These are phyloP conservation scores for Ascochyta lentis DNA, from an alignment of 2,329 filamentous ascomycete genomes.

Conservation along the genomic window DNA sequence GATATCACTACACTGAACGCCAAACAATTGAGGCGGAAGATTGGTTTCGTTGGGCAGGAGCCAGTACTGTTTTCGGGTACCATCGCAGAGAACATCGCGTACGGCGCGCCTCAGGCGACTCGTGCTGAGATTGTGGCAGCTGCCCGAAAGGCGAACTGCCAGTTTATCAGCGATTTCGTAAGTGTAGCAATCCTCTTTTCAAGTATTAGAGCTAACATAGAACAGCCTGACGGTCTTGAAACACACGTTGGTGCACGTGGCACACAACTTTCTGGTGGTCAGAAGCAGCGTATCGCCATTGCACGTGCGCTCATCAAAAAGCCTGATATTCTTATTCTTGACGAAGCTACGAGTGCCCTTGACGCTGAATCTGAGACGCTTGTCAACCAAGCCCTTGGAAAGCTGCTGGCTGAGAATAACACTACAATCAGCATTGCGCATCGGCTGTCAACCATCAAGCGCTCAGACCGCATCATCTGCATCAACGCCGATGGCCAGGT, in stretches of 20 bases:
- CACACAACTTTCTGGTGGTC: slow-evolving; percentile 91
- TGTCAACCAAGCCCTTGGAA: slow-evolving; percentile 86
- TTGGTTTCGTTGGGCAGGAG: slow-evolving; percentile 94
- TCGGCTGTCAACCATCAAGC: slow-evolving; percentile 93
- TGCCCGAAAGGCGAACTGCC: slow-evolving; percentile 90
- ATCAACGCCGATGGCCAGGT: slow-evolving; percentile 86
- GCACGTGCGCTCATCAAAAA: slow-evolving; percentile 93
- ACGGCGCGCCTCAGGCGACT: slow-evolving; percentile 81
- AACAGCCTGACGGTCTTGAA: slow-evolving; percentile 84
- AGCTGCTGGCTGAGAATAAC: slow-evolving; percentile 82
- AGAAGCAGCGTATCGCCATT: slow-evolving; percentile 98
- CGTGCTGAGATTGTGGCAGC: slow-evolving; percentile 83
- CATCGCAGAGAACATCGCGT: slow-evolving; percentile 88
- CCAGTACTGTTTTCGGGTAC: slow-evolving; percentile 89
- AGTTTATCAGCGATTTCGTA: slow-evolving; percentile 92
- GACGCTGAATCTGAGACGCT: slow-evolving; percentile 97
- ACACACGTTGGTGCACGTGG: slow-evolving; percentile 92
- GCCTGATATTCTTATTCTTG: slow-evolving; percentile 94
- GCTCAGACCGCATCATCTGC: slow-evolving; percentile 93
- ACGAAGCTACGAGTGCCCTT: slow-evolving; percentile 92
- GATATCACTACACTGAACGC: slow-evolving; percentile 89
- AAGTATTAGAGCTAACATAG: slow-evolving; percentile 24
- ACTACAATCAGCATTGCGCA: slow-evolving; percentile 99
- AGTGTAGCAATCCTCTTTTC: slow-evolving; percentile 40
- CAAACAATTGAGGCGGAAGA: slow-evolving; percentile 88